Percentiles rank a stretch among this genome's conserved stretches.
phyloP scores from a whole-genome alignment of 1,284 basidiomycete species.

The Cryptococcus sp. region DNA sequence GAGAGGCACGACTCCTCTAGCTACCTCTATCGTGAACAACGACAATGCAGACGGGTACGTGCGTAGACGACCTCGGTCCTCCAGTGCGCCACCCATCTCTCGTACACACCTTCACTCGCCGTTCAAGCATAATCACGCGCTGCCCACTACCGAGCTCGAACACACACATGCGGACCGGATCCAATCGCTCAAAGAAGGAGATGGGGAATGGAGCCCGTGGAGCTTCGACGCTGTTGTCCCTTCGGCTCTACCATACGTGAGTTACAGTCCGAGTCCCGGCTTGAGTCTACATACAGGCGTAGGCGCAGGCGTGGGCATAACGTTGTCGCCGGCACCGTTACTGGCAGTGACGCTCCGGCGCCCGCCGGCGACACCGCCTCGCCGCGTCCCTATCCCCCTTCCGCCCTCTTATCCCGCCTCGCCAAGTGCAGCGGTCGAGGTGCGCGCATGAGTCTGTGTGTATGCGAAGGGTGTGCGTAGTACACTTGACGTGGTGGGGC shows the following conservation, averaged over 20 bases:
- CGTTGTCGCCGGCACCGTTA: no score
- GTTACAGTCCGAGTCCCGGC: constrained; percentile 1
- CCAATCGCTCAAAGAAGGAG: constrained; percentile 16
- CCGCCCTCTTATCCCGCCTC: neutral
- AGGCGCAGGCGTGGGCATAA: no score
- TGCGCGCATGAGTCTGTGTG: neutral
- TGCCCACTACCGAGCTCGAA: constrained; percentile 1
- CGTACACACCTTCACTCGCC: constrained; percentile 15
- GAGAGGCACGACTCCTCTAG: neutral
- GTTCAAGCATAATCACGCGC: constrained; percentile 5
- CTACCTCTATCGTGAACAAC: neutral
- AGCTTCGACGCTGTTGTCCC: constrained; percentile 16
- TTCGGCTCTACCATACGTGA: constrained; percentile 18
- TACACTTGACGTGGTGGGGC: no score
- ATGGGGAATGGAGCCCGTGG: constrained; percentile 20
- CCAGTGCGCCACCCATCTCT: constrained; percentile 11
- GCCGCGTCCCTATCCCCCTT: no score
- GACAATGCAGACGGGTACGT: neutral
- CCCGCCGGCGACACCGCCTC: no score
- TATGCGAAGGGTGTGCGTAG: no score
- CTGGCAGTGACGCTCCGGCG: no score
- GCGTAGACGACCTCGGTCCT: constrained; percentile 8
- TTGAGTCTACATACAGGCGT: neutral
- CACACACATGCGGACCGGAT: constrained; percentile 13
- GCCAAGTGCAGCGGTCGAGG: neutral